These are phyloP conservation scores for Pulicaria dysenterica DNA, from an alignment of 129 eudicot species.

Conservation along the genomic window DNA sequence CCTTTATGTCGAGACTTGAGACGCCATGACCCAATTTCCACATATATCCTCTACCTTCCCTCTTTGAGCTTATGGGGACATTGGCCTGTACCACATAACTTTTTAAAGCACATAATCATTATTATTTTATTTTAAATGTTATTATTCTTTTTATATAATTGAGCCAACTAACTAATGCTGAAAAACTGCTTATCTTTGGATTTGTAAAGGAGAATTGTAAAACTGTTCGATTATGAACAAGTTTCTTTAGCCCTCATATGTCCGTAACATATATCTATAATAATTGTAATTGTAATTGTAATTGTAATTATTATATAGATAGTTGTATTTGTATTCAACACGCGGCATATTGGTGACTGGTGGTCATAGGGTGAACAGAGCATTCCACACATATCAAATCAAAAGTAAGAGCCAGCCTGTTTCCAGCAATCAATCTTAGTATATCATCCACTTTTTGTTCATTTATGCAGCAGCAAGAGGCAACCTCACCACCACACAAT, in stretches of 20 bases:
- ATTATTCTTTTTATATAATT: no score
- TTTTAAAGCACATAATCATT: neutral
- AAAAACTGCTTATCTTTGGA: no score
- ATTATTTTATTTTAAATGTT: no score
- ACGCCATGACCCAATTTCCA: neutral
- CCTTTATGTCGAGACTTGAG: neutral
- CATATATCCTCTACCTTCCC: neutral
- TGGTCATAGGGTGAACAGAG: conserved; percentile 23
- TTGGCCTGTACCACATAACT: no score
- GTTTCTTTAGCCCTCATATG: no score
- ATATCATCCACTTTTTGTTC: conserved; percentile 21
- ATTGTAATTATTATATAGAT: neutral
- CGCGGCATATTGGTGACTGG: neutral
- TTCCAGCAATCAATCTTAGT: conserved; percentile 2
- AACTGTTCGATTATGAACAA: no score
- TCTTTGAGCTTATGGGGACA: neutral
- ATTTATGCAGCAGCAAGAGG: conserved; percentile 2
- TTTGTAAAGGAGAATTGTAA: no score
- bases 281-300: neutral
- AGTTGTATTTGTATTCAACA: neutral
- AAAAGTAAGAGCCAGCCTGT: conserved; percentile 39
- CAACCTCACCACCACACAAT: conserved; percentile 25
- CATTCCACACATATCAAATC: conserved; percentile 28
- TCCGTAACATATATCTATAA: no score
- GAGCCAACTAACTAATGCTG: no score